Evolutionary conservation across 2,329 filamentous ascomycete species (phyloP).

Genomic region (Calycina marina): DNA sequence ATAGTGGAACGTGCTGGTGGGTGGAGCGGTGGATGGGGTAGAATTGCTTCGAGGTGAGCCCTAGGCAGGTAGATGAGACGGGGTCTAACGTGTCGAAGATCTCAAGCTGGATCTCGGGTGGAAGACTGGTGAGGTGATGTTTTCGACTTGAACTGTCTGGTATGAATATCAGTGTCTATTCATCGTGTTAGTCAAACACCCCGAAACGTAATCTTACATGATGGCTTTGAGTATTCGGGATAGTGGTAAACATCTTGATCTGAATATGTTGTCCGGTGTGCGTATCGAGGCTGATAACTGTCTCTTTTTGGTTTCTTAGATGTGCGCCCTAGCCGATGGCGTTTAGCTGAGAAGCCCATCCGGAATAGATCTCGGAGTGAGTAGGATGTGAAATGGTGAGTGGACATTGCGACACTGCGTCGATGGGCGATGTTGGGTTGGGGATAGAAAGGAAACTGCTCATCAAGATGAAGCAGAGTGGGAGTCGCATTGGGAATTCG

Average conservation of each 20-base stretch:
- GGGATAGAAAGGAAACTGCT: background rate
- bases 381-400: background rate
- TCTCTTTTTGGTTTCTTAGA: background rate
- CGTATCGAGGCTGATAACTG: background rate
- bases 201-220: no score
- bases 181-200: no score
- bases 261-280: background rate
- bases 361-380: conserved; percentile 1
- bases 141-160: background rate
- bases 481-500: no score
- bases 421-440: background rate
- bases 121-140: conserved; percentile 8
- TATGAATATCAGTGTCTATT: background rate
- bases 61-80: conserved; percentile 10
- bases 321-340: background rate
- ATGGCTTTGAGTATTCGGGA: background rate
- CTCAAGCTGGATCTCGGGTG: conserved; percentile 10
- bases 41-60: conserved; percentile 8
- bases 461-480: no score
- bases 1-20: conserved; percentile 10
- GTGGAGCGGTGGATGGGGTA: conserved; percentile 10
- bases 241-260: background rate
- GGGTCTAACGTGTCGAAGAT: conserved; percentile 12
- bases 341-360: background rate
- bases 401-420: no score